A percentile compares a stretch with the other conserved stretches of the same genome.
Conservation (phyloP, 805 yeast species). For the Candida ficus region DNA sequence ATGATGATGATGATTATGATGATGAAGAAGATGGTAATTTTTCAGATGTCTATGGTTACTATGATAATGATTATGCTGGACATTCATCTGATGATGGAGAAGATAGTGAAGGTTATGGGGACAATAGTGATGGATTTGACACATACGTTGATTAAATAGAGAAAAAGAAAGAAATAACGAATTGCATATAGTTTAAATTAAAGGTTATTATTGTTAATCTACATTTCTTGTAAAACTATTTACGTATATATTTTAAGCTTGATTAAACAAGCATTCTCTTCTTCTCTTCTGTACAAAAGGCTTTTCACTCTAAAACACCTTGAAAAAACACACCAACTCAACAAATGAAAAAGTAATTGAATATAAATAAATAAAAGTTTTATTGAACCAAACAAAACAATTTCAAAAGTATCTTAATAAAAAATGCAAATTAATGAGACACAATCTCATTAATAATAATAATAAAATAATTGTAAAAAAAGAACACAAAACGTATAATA, state of each 20-base stretch:
- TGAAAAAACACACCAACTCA: not conserved
- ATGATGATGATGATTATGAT: not conserved
- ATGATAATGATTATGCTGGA: no score
- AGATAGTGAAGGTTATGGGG: no score
- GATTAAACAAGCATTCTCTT: not conserved
- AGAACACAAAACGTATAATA: conserved; percentile 1
- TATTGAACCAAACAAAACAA: no score
- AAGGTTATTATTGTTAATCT: no score
- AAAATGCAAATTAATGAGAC: conserved; percentile 5
- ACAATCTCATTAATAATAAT: not conserved
- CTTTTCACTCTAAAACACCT: not conserved
- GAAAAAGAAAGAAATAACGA: no score
- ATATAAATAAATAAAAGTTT: no score
- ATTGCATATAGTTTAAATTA: no score
- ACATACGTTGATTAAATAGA: not conserved
- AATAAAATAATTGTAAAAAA: not conserved
- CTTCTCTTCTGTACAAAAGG: not conserved
- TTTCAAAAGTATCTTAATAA: not conserved
- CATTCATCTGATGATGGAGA: no score
- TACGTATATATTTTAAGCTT: conserved; percentile 7
- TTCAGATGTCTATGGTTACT: no score
- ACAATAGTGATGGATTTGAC: no score
- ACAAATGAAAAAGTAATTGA: conserved; percentile 1
- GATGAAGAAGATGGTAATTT: not conserved
- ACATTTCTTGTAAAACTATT: conserved; percentile 10